These are phyloP conservation scores for Hyphochytrium catenoides DNA, from an alignment of 352 stramenopile species.

Conservation along the genomic window DNA sequence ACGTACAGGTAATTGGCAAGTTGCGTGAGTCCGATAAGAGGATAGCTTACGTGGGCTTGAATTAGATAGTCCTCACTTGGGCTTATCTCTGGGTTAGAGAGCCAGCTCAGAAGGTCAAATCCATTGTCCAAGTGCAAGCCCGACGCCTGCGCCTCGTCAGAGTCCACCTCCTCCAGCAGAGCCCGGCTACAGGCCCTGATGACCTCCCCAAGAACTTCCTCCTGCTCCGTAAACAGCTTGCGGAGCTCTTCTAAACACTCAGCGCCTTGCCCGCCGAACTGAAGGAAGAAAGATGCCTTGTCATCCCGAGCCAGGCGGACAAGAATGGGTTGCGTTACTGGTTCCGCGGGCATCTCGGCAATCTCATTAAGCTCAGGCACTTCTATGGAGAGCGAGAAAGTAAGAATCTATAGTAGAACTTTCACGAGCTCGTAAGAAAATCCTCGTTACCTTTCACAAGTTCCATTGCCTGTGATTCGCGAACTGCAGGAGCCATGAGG, in stretches of 20 bases:
- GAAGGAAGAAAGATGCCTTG: slow-evolving; percentile 4
- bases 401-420: too few relatives aligned
- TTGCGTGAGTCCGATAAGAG: slow-evolving; percentile 41
- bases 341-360: too few relatives aligned
- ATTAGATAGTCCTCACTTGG: slow-evolving; percentile 10
- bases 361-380: too few relatives aligned
- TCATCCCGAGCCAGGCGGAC: slow-evolving; percentile 1
- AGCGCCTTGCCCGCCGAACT: slow-evolving; percentile 40
- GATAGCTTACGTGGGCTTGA: slow-evolving; percentile 38
- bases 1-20: slow-evolving; percentile 44
- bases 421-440: too few relatives aligned
- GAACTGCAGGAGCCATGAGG: too few relatives aligned
- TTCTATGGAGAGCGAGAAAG: too few relatives aligned
- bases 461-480: too few relatives aligned
- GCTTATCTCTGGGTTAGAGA: slow-evolving; percentile 10
- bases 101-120: slow-evolving; percentile 26
- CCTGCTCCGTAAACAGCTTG: slow-evolving; percentile 16
- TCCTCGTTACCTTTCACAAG: too few relatives aligned
- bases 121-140: slow-evolving; percentile 19
- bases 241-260: slow-evolving; percentile 34
- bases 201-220: slow-evolving; percentile 13
- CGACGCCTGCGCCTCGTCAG: slow-evolving; percentile 16
- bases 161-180: slow-evolving; percentile 21
- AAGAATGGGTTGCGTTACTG: too few relatives aligned
- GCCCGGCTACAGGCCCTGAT: slow-evolving; percentile 20